Conservation (phyloP, 2,329 filamentous ascomycete species). For the Verticillium dahliae region DNA sequence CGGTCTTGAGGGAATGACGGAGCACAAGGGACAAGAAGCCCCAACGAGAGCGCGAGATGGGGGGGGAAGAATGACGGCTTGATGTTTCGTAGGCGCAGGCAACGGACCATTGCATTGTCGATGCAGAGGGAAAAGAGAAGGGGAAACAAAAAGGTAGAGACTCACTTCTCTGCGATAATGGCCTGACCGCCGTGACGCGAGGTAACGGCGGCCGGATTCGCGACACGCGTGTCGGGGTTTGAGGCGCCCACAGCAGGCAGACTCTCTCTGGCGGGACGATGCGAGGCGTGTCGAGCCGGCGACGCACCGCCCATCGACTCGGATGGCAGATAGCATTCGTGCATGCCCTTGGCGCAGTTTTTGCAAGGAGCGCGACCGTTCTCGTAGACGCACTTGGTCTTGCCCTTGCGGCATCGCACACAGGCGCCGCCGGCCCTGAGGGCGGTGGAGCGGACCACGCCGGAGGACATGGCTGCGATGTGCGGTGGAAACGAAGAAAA, state of each 20-base stretch:
- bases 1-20: neutral
- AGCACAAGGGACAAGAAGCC: no score
- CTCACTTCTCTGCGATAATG: slow-evolving; percentile 47
- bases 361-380: slow-evolving; percentile 56
- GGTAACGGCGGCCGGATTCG: slow-evolving; percentile 36
- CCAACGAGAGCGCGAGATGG: no score
- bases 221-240: slow-evolving; percentile 32
- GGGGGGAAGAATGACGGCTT: no score
- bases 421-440: slow-evolving; percentile 55
- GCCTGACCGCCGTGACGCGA: slow-evolving; percentile 41
- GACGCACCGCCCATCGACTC: slow-evolving; percentile 55
- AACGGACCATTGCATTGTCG: no score
- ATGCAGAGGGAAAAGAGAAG: slow-evolving; percentile 1
- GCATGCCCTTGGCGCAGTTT: slow-evolving; percentile 58
- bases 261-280: slow-evolving; percentile 46
- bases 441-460: slow-evolving; percentile 49
- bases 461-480: slow-evolving; percentile 31
- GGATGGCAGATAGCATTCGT: slow-evolving; percentile 56
- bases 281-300: slow-evolving; percentile 41
- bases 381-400: slow-evolving; percentile 59
- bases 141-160: slow-evolving; percentile 12
- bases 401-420: slow-evolving; percentile 57
- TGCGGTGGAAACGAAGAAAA: neutral
- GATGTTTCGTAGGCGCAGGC: no score
- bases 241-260: slow-evolving; percentile 45